These are phyloP conservation scores for Pseudocercospora fijiensis DNA, from an alignment of 2,329 filamentous ascomycete species.

Conservation along the genomic window DNA sequence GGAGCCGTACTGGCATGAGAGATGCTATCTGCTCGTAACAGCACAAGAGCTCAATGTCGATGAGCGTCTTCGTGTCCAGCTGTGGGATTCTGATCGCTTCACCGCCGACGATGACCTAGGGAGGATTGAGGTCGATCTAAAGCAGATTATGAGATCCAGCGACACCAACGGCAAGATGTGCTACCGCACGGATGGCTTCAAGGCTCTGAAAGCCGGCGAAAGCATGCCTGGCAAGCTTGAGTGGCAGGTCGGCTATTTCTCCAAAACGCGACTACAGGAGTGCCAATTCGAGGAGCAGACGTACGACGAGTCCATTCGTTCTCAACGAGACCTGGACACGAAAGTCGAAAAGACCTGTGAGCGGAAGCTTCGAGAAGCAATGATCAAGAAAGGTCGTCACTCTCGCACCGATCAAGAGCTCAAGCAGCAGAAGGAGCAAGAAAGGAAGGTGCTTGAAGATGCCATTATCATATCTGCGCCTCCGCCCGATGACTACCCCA, in stretches of 20 bases:
- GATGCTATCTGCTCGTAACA: conserved; percentile 66
- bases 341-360: conserved; percentile 57
- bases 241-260: conserved; percentile 71
- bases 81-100: conserved; percentile 73
- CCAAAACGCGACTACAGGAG: conserved; percentile 63
- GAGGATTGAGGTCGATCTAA: conserved; percentile 67
- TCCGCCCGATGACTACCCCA: conserved; percentile 61
- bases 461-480: conserved; percentile 67
- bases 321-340: conserved; percentile 58
- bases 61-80: conserved; percentile 61
- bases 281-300: conserved; percentile 63
- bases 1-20: conserved; percentile 70
- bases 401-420: conserved; percentile 51
- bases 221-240: conserved; percentile 66
- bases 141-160: conserved; percentile 60
- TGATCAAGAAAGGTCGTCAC: conserved; percentile 53
- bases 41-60: conserved; percentile 70
- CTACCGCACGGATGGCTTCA: conserved; percentile 64
- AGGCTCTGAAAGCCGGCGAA: conserved; percentile 63
- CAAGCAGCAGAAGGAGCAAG: conserved; percentile 66
- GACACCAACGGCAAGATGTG: conserved; percentile 62
- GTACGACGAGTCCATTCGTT: conserved; percentile 57
- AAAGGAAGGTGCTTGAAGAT: conserved; percentile 58
- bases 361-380: conserved; percentile 65
- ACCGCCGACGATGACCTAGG: conserved; percentile 74